A percentile compares a stretch with the other conserved stretches of the same genome.
phyloP scores from a whole-genome alignment of 2,329 filamentous ascomycete species.

The Pseudogymnoascus sp. region DNA sequence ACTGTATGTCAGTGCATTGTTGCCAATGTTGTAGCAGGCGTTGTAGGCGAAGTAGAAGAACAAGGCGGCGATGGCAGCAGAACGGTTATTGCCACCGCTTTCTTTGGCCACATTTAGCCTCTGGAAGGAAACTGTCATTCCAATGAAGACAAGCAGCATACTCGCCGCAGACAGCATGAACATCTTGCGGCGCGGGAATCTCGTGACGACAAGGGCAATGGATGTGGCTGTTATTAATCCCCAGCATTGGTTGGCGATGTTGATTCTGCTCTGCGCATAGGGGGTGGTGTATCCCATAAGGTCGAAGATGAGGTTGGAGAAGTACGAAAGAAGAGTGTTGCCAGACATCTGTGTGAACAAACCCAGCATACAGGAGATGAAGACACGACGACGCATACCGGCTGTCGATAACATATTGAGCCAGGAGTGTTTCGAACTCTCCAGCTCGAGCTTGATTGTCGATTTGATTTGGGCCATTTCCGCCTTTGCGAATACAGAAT shows the following conservation, averaged over 20 bases:
- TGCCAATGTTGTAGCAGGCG: slow-evolving; percentile 56
- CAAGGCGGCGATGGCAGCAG: slow-evolving; percentile 30
- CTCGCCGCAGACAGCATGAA: slow-evolving; percentile 46
- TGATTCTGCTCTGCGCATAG: slow-evolving; percentile 39
- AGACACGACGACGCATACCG: slow-evolving; percentile 42
- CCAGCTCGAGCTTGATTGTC: slow-evolving; percentile 47
- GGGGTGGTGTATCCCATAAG: slow-evolving; percentile 38
- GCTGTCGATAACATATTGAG: slow-evolving; percentile 42
- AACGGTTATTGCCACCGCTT: slow-evolving; percentile 21
- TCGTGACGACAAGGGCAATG: slow-evolving; percentile 36
- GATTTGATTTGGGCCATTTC: slow-evolving; percentile 54
- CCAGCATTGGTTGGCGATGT: slow-evolving; percentile 40
- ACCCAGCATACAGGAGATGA: slow-evolving; percentile 43
- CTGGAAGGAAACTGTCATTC: slow-evolving; percentile 45
- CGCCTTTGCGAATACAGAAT: slow-evolving; percentile 46
- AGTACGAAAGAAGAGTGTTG: slow-evolving; percentile 40
- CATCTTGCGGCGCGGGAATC: slow-evolving; percentile 41
- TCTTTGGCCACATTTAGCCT: slow-evolving; percentile 30
- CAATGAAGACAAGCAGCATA: slow-evolving; percentile 46
- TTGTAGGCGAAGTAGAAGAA: slow-evolving; percentile 56
- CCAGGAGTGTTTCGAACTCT: slow-evolving; percentile 47
- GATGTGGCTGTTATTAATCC: slow-evolving; percentile 35
- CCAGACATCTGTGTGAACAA: slow-evolving; percentile 48
- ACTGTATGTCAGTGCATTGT: slow-evolving; percentile 59
- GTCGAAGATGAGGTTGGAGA: slow-evolving; percentile 39